Conservation (phyloP, 768 basidiomycete species). For the Mycena galericulata region DNA sequence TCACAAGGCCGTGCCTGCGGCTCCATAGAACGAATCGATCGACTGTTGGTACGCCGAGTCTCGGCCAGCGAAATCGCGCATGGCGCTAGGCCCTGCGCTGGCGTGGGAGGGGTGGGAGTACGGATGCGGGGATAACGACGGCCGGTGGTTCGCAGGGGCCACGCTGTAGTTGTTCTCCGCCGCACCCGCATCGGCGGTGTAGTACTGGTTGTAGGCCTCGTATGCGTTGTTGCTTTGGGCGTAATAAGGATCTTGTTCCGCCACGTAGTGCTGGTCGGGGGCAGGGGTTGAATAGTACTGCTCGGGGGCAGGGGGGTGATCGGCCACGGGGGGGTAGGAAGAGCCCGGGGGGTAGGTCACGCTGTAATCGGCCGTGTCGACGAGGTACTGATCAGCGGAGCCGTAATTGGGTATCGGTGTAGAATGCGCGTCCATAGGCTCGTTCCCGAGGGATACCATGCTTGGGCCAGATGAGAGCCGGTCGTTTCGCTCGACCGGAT, state of each 20-base stretch:
- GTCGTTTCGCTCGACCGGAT: neutral
- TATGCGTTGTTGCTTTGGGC: constrained; percentile 13
- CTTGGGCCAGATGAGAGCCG: constrained; percentile 20
- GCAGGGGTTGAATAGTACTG: constrained; percentile 12
- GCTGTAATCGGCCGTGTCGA: constrained; percentile 29
- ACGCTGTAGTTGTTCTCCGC: constrained; percentile 14
- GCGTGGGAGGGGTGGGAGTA: constrained; percentile 25
- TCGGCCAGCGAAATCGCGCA: constrained; percentile 25
- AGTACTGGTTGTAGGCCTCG: constrained; percentile 30
- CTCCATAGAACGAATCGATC: constrained; percentile 41
- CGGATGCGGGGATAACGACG: constrained; percentile 32
- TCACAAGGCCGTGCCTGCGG: constrained; percentile 32
- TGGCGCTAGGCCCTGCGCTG: constrained; percentile 28
- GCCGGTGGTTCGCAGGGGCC: constrained; percentile 7
- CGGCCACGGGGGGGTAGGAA: constrained; percentile 9
- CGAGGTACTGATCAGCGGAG: constrained; percentile 27
- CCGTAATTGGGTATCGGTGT: constrained; percentile 26
- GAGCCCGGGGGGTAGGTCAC: constrained; percentile 30
- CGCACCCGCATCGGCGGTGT: neutral
- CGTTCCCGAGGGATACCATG: constrained; percentile 30
- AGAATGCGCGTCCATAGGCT: constrained; percentile 32
- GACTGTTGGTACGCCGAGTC: constrained; percentile 37
- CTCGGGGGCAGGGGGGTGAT: neutral
- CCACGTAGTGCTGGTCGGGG: constrained; percentile 1
- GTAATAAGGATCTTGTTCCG: neutral